Percentiles rank a stretch among this genome's conserved stretches.
phyloP scores from a whole-genome alignment of 176 grass and related monocot species.

The Chloris gayana region DNA sequence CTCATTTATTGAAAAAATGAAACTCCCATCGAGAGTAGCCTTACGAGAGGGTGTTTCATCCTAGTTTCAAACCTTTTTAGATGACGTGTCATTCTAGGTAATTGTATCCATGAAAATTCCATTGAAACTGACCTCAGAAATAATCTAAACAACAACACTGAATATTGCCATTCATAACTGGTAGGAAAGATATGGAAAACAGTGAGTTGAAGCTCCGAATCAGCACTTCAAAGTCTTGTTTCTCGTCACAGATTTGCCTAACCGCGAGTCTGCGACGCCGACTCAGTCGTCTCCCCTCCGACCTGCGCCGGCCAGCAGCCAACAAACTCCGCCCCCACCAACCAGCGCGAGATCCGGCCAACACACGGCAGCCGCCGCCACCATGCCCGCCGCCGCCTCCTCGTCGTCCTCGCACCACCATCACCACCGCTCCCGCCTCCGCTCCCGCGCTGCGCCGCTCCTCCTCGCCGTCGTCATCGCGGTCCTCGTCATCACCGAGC shows the following conservation, averaged over 20 bases:
- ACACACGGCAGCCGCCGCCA: constrained; percentile 16
- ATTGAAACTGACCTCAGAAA: no score
- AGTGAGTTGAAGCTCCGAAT: not conserved
- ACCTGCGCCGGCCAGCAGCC: not conserved
- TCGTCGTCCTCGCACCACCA: constrained; percentile 6
- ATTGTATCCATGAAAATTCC: no score
- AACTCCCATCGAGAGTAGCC: no score
- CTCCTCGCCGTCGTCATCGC: constrained; percentile 47
- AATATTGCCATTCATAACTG: no score
- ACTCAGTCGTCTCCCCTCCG: not conserved
- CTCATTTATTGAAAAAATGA: no score
- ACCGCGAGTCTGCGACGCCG: constrained; percentile 24
- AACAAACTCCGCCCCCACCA: constrained; percentile 39
- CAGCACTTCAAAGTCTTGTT: no score
- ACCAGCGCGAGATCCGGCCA: constrained; percentile 39
- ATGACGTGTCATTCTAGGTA: no score
- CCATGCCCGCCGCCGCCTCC: constrained; percentile 15
- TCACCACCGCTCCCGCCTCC: constrained; percentile 47
- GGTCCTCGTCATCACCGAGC: constrained; percentile 58
- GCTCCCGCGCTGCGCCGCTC: constrained; percentile 51
- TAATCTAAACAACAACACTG: no score
- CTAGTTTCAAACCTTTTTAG: no score
- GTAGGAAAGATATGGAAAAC: not conserved
- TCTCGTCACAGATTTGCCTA: not conserved
- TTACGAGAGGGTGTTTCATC: no score